Evolutionary conservation across 2,329 filamentous ascomycete genomes (phyloP), one percentile per base, ranked within the genome.

Genomic region (Stemphylium beticola): DNA sequence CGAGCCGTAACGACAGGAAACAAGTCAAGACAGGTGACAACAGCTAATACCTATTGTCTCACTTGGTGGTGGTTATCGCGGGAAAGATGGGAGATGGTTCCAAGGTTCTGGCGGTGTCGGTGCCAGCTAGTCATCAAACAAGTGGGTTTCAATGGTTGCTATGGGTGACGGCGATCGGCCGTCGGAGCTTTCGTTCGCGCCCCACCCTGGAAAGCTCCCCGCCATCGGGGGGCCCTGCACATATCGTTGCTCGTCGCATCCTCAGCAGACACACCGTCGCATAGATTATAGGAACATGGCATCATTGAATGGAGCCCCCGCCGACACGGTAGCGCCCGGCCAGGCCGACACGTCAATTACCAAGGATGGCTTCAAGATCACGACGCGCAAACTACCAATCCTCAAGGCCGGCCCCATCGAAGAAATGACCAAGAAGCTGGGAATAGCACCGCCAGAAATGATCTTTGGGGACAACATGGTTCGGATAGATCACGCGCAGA

Each of bases 401-500:
- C 89, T 96, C 66, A 97, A 96, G 76, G 87, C 93, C 40, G 90
- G 85, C 5, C 90, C 92, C 45, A 98, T 99, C 71, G 92, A 96
- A 71, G 85, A 85, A 33, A 91, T 99, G 86, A 87, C 88, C 36
- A 82, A 83, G 53, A 86, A 85, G 59, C 83, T 99, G 49, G 87
- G 88, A 26, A 97, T 99, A 71, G 87, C 93, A 15, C 86, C 93
- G 36, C 95, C 95, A 8, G 95, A 99, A 79, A 99, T 99, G 95
- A 99, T 99, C 62, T 99, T 99, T 73, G 95, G 95, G 58, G 93
- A 99, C 80, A 99, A 99, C 76, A 80, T 89, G 53, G 87, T 96
- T 36, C 79, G 85, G 6, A 83, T 99, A 56, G 81, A 87, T 48
- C 92, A 98, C 78, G 58, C 79, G n/a, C 82, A 84, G 17, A 87